Evolutionary conservation across 371 early-diverging fungal species (phyloP).

Genomic region (Mucor velutinosus): DNA sequence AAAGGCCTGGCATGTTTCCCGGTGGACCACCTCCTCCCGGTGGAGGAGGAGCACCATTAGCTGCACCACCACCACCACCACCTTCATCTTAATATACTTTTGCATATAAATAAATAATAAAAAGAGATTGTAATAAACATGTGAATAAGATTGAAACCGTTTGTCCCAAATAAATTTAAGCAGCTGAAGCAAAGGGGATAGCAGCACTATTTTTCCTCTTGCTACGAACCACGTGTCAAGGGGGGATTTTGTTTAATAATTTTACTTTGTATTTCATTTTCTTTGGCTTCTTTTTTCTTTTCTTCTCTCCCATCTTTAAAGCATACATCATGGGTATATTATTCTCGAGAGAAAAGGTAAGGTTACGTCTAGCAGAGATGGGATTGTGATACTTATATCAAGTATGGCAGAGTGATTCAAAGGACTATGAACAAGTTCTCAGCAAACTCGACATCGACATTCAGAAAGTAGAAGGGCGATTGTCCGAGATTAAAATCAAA

Average conservation of each 20-base stretch:
- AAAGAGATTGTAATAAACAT: neutral
- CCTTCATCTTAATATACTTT: conserved; percentile 12
- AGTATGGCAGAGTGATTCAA: conserved; percentile 31
- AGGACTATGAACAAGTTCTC: conserved; percentile 81
- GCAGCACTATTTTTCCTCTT: neutral
- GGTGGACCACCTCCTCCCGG: conserved; percentile 5
- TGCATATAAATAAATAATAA: neutral
- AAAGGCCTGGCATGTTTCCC: neutral
- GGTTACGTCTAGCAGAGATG: neutral
- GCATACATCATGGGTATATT: conserved; percentile 11
- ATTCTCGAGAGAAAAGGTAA: conserved; percentile 26
- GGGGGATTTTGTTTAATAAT: neutral
- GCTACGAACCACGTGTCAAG: conserved; percentile 3
- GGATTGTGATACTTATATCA: neutral
- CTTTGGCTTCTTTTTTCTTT: conserved; percentile 6
- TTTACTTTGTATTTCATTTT: neutral
- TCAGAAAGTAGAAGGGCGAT: conserved; percentile 66
- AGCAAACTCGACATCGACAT: conserved; percentile 79
- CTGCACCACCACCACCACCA: conserved; percentile 15
- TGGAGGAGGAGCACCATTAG: neutral
- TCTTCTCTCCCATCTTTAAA: neutral
- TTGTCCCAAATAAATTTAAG: neutral
- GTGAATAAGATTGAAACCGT: conserved; percentile 1
- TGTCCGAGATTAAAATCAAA: conserved; percentile 63
- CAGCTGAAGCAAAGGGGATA: neutral